phyloP scores from a whole-genome alignment of 1,139 yeast species.

The Torulaspora globosa region DNA sequence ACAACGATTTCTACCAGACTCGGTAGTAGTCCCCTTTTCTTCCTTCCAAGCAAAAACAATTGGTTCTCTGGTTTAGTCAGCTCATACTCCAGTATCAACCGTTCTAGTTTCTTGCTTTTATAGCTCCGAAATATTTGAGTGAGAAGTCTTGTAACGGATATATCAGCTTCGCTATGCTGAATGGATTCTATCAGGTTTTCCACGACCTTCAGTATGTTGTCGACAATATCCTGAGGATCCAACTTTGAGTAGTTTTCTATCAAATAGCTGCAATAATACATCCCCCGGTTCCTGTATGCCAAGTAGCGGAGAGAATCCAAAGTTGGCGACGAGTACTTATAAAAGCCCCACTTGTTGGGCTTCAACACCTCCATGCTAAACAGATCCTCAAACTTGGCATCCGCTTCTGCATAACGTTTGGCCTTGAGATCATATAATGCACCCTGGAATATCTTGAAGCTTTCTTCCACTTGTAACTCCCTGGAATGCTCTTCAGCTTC shows the following conservation, averaged over 20 bases:
- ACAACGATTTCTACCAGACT: slow-evolving; percentile 20
- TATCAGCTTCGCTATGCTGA: slow-evolving; percentile 63
- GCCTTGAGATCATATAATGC: slow-evolving; percentile 63
- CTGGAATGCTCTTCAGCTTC: slow-evolving; percentile 85
- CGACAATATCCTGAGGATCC: slow-evolving; percentile 31
- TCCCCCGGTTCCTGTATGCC: slow-evolving; percentile 77
- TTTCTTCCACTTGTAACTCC: slow-evolving; percentile 81
- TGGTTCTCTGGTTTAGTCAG: slow-evolving; percentile 47
- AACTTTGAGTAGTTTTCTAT: slow-evolving; percentile 20
- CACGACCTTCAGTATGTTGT: slow-evolving; percentile 40
- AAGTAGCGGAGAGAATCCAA: slow-evolving; percentile 70
- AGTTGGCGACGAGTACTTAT: slow-evolving; percentile 56
- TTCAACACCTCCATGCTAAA: slow-evolving; percentile 66
- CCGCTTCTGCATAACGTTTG: slow-evolving; percentile 48
- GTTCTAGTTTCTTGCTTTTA: slow-evolving; percentile 48
- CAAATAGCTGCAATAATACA: slow-evolving; percentile 57
- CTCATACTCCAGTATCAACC: slow-evolving; percentile 64
- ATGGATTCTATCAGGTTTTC: slow-evolving; percentile 56
- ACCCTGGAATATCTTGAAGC: slow-evolving; percentile 66
- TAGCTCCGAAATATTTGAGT: slow-evolving; percentile 49
- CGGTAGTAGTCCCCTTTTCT: slow-evolving; percentile 34
- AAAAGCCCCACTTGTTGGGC: slow-evolving; percentile 46
- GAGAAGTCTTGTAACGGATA: slow-evolving; percentile 46
- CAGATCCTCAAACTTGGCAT: slow-evolving; percentile 53
- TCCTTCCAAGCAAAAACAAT: slow-evolving; percentile 44